Evolutionary conservation across 805 yeast species (phyloP).

Genomic region (Yarrowia sp.): DNA sequence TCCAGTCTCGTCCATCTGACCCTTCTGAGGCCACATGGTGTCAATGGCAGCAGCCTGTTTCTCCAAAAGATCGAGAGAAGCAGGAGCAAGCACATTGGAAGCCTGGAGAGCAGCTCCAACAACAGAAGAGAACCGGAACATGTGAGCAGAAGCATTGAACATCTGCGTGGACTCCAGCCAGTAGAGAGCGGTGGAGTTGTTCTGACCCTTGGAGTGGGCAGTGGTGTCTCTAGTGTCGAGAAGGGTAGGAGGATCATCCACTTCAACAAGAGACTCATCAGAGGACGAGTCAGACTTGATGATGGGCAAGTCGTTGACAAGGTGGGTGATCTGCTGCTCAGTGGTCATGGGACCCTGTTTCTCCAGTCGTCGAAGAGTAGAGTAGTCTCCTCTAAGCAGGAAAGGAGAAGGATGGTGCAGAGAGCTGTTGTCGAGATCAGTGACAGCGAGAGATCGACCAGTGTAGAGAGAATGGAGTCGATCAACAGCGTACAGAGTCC

Average conservation of each 20-base stretch:
- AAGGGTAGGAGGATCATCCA: not conserved
- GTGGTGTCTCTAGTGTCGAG: constrained; percentile 10
- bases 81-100: constrained; percentile 15
- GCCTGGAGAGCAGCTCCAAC: constrained; percentile 17
- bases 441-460: constrained; percentile 1
- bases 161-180: constrained; percentile 24
- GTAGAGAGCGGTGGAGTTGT: constrained; percentile 13
- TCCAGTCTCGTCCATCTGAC: constrained; percentile 13
- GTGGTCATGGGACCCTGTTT: constrained; percentile 20
- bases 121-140: constrained; percentile 19
- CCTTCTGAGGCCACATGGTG: constrained; percentile 14
- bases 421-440: not conserved
- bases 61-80: constrained; percentile 15
- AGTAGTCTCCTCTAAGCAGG: constrained; percentile 6
- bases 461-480: not conserved
- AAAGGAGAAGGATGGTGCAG: constrained; percentile 5
- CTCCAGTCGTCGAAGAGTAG: constrained; percentile 1
- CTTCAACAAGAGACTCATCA: not conserved
- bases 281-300: constrained; percentile 8
- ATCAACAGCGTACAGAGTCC: constrained; percentile 10
- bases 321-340: constrained; percentile 16
- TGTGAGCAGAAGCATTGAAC: constrained; percentile 17
- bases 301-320: constrained; percentile 18
- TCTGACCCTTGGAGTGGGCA: constrained; percentile 8
- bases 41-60: constrained; percentile 15